A percentile compares a stretch with the other conserved stretches of the same genome.
These are phyloP conservation scores for Polymyxa betae DNA, from an alignment of 208 protist genomes.

Conservation along the genomic window DNA sequence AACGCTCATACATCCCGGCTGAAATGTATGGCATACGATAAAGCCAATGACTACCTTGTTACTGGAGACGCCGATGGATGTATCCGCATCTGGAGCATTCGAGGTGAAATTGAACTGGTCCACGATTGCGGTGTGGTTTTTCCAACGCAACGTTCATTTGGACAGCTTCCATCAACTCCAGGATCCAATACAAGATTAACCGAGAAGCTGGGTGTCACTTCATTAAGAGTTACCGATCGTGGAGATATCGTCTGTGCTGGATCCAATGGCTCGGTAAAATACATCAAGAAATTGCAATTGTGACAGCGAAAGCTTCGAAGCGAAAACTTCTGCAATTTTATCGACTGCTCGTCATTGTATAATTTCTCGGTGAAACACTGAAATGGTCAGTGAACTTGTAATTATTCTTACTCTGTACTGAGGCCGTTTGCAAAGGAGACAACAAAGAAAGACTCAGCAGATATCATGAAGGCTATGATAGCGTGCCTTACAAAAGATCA, in stretches of 20 bases:
- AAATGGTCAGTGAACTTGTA: too few species aligned
- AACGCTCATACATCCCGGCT: background rate
- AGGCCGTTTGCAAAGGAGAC: too few species aligned
- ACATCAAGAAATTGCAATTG: too few species aligned
- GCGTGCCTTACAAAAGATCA: too few species aligned
- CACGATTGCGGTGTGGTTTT: background rate
- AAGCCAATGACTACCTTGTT: background rate
- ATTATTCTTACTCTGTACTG: too few species aligned
- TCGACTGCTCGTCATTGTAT: too few species aligned
- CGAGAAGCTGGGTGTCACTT: background rate
- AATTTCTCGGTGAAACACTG: too few species aligned
- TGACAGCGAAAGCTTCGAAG: too few species aligned
- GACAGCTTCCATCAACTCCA: background rate
- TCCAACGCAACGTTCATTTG: background rate
- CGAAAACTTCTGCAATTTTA: too few species aligned
- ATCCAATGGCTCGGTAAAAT: constrained; percentile 5
- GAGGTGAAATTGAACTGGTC: background rate
- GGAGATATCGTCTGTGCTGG: background rate
- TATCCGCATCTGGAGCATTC: background rate
- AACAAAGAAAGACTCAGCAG: too few species aligned
- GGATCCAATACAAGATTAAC: background rate
- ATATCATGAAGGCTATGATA: too few species aligned
- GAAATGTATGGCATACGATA: background rate
- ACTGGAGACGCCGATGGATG: background rate
- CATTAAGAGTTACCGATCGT: background rate